Conservation (phyloP, 2,329 filamentous ascomycete species). For the Colletotrichum sp. region DNA sequence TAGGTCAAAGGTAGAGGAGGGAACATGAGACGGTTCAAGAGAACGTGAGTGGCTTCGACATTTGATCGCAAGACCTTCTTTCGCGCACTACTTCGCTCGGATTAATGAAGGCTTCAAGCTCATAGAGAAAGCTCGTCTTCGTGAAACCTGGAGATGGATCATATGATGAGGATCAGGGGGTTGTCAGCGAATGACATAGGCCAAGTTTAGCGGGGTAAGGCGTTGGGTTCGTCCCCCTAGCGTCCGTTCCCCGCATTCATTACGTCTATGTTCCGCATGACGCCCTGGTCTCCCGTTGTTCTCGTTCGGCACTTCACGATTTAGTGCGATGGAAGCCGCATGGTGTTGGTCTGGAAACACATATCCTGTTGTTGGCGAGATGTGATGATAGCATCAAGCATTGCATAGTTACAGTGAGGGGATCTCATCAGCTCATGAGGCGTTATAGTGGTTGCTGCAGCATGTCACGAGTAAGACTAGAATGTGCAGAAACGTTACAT, state of each 20-base stretch:
- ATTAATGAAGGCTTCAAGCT: background rate
- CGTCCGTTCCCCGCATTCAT: conserved; percentile 10
- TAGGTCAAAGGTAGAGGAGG: background rate
- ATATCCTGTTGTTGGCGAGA: too few species aligned
- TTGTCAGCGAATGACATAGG: conserved; percentile 8
- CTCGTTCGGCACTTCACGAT: too few species aligned
- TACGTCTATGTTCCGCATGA: conserved; percentile 4
- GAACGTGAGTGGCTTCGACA: background rate
- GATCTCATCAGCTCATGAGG: too few species aligned
- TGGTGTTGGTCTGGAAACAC: too few species aligned
- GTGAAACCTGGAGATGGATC: background rate
- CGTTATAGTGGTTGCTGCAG: too few species aligned
- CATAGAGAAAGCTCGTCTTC: background rate
- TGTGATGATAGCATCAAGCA: too few species aligned
- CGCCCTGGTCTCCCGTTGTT: too few species aligned
- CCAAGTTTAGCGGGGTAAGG: conserved; percentile 11
- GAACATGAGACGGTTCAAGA: background rate
- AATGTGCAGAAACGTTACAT: too few species aligned
- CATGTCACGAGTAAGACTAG: too few species aligned
- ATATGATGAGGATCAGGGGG: background rate
- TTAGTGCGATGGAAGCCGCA: too few species aligned
- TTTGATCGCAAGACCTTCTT: background rate
- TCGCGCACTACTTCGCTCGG: background rate
- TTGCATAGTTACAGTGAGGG: too few species aligned
- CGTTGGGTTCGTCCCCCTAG: background rate